These are phyloP conservation scores for Toxoplasma gondii DNA, from an alignment of 169 alveolate species.

Conservation along the genomic window DNA sequence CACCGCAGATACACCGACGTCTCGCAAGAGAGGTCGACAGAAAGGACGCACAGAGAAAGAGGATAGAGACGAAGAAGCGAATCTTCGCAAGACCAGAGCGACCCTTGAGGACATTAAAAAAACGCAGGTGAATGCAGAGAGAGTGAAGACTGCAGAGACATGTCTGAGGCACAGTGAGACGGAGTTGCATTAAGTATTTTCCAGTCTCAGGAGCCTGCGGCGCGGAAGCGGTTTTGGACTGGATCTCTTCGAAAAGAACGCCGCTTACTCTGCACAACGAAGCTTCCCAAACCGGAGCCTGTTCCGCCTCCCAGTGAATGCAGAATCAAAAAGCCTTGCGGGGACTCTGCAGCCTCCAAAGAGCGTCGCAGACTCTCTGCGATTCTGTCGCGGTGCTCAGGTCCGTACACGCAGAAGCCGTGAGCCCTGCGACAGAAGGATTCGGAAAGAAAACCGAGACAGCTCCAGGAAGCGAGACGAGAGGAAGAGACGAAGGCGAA, in stretches of 20 bases:
- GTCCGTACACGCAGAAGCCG: conserved; percentile 81
- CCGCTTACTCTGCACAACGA: conserved; percentile 85
- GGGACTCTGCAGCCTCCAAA: conserved; percentile 89
- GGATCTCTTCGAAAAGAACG: not conserved
- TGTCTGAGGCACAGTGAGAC: no score
- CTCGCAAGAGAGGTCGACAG: no score
- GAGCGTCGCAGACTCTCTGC: conserved; percentile 74
- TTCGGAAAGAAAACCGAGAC: not conserved
- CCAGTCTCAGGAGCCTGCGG: no score
- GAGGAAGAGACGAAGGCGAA: no score
- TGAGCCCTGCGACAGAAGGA: not conserved
- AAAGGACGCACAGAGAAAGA: no score
- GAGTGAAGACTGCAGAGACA: not conserved
- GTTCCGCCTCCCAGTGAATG: conserved; percentile 99
- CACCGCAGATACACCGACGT: no score
- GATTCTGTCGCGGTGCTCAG: conserved; percentile 84
- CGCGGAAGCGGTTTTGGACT: no score
- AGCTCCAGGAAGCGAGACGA: not conserved
- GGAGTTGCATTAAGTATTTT: no score
- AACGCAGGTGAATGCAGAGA: not conserved
- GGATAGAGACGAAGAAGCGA: no score
- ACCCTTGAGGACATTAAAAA: no score
- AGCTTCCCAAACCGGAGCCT: conserved; percentile 98
- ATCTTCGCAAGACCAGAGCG: no score
- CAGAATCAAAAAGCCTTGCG: conserved; percentile 94